A percentile compares a stretch with the other conserved stretches of the same genome.
phyloP scores from a whole-genome alignment of 2,329 filamentous ascomycete genomes.

The Alternaria dauci region DNA sequence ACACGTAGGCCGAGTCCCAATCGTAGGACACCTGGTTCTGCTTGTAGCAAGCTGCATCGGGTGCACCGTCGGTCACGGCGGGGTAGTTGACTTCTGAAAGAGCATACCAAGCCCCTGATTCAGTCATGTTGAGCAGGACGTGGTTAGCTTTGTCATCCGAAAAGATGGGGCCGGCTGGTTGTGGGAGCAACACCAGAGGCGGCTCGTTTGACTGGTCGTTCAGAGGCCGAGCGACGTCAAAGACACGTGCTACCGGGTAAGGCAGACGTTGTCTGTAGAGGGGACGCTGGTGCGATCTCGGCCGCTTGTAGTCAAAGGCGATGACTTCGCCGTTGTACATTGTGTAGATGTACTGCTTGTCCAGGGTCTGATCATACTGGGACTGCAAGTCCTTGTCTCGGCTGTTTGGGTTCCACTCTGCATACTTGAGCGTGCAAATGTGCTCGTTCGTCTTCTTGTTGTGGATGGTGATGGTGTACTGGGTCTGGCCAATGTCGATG shows the following conservation, averaged over 20 bases:
- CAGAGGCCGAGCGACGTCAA: conserved; percentile 81
- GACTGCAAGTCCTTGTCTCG: conserved; percentile 85
- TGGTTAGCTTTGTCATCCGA: conserved; percentile 52
- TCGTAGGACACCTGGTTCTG: conserved; percentile 32
- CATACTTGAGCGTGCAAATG: conserved; percentile 89
- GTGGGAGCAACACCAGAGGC: conserved; percentile 83
- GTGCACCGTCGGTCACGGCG: conserved; percentile 76
- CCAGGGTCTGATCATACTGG: conserved; percentile 81
- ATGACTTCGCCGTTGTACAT: conserved; percentile 85
- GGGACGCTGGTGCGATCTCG: conserved; percentile 39
- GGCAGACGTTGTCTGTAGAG: conserved; percentile 67
- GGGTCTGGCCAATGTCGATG: conserved; percentile 82
- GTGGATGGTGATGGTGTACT: conserved; percentile 89
- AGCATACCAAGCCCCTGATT: conserved; percentile 90
- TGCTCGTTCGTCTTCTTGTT: conserved; percentile 74
- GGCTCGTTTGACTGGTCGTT: conserved; percentile 72
- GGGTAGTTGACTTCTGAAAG: conserved; percentile 89
- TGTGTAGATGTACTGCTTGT: conserved; percentile 88
- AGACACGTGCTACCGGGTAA: conserved; percentile 84
- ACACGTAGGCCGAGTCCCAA: conserved; percentile 38
- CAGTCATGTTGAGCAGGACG: conserved; percentile 86
- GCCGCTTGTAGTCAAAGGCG: conserved; percentile 74
- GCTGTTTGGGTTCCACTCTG: conserved; percentile 94
- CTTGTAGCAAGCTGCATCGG: conserved; percentile 65
- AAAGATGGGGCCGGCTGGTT: conserved; percentile 73